Base-by-base conservation (phyloP, 805 yeast species). In the Candida jianshihensis region DNA sequence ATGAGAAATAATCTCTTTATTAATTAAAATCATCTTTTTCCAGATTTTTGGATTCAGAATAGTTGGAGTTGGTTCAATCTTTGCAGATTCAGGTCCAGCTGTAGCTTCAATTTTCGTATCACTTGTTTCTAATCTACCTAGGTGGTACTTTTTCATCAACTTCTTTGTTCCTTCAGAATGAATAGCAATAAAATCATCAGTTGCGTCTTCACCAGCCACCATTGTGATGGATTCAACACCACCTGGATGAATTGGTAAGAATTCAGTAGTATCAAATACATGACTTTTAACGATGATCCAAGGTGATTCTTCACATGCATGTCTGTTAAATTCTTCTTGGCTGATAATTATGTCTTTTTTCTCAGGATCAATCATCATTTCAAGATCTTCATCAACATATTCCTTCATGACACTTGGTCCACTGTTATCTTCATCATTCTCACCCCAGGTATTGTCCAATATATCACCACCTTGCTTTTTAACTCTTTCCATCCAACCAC, bases 401-500 rank as follows among this genome's bases (percentile, higher is more conserved):
- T 26, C 46, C 39, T 34, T 36, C 10, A 13, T 19, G 16, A 16
- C 35, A 28, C 30, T 38, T 25, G 24, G 24, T 15, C 35, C 30
- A 6, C 18, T 30, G 11, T n/a, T 30, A 6, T 33, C 52, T 20
- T 32, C 48, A 20, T 46, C 49, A 18, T 37, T 33, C 30, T 59
- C 61, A 19, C 62, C 63, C 61, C 61, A 59, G 11, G 47, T 54
- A n/a, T 41, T 30, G 22, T 49, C 52, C n/a, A 55, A 37, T 8
- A 57, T 33, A 34, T 57, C 52, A 30, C 62, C 62, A 19, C 61
- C 61, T 26, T 50, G 44, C 6, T 44, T 44, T 34, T 57, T 59
- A 18, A 60, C 59, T 27, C 61, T 45, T 27, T 59, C 63, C 63
- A 60, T 60, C 64, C 64, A 60, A 4, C 64, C 64, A 36, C 55